Percentiles rank a stretch among this genome's conserved stretches.
Conservation (phyloP, 805 yeast species). For the Metschnikowia cubensis region DNA sequence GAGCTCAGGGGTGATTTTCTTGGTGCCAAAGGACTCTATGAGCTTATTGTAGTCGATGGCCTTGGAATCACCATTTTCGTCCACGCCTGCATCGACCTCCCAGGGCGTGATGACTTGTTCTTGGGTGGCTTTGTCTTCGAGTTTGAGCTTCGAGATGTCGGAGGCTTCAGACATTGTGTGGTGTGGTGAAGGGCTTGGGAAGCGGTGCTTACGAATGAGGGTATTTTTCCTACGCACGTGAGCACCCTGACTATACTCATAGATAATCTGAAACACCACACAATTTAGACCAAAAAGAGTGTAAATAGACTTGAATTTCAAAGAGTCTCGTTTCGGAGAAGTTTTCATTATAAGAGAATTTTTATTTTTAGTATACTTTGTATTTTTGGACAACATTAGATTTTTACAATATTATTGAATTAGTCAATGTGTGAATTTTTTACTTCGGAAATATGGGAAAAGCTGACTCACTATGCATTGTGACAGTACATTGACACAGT, state of each 20-base stretch:
- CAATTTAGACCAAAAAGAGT: too few relatives aligned
- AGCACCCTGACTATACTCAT: not conserved
- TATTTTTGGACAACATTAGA: too few relatives aligned
- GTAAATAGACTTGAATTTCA: too few relatives aligned
- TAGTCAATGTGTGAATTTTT: too few relatives aligned
- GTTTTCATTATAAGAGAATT: too few relatives aligned
- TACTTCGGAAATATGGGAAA: too few relatives aligned
- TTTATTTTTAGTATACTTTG: too few relatives aligned
- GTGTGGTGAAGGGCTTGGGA: not conserved
- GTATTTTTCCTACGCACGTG: constrained; percentile 5
- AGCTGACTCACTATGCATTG: too few relatives aligned
- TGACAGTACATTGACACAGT: too few relatives aligned
- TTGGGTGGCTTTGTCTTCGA: constrained; percentile 11
- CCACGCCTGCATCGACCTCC: constrained; percentile 99
- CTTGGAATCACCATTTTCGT: constrained; percentile 78
- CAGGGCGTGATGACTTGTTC: constrained; percentile 73
- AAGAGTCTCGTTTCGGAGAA: too few relatives aligned
- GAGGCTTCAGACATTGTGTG: constrained; percentile 14
- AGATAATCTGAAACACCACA: too few relatives aligned
- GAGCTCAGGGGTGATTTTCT: constrained; percentile 62
- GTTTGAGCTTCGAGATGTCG: constrained; percentile 16
- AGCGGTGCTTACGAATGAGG: not conserved
- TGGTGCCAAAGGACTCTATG: constrained; percentile 84
- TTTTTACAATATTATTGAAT: too few relatives aligned
- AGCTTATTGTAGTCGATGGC: constrained; percentile 90